Evolutionary conservation across 768 basidiomycete genomes (phyloP).

Genomic region (Boletus barrowsii): DNA sequence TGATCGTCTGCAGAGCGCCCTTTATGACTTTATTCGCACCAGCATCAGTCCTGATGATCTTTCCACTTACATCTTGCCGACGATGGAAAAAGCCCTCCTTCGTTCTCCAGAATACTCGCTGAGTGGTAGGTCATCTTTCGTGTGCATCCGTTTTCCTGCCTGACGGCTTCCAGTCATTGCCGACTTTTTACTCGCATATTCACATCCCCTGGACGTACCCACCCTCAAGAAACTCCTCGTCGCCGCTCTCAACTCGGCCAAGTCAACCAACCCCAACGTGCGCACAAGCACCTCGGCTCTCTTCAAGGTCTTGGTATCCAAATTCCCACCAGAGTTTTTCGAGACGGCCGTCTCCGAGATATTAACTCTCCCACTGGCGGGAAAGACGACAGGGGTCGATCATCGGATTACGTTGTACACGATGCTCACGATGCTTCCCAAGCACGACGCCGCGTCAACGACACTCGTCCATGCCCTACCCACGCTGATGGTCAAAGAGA

Average conservation of each 20-base stretch:
- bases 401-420: conserved; percentile 79
- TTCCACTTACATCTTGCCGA: conserved; percentile 54
- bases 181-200: conserved; percentile 56
- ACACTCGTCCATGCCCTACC: conserved; percentile 39
- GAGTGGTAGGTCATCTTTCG: conserved; percentile 41
- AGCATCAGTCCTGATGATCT: conserved; percentile 54
- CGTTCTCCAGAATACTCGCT: conserved; percentile 81
- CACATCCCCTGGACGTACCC: conserved; percentile 45
- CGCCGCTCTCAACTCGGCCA: conserved; percentile 63
- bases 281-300: conserved; percentile 55
- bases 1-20: conserved; percentile 39
- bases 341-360: conserved; percentile 59
- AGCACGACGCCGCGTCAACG: conserved; percentile 49
- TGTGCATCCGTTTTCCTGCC: neutral
- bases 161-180: conserved; percentile 43
- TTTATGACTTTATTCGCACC: conserved; percentile 58
- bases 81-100: conserved; percentile 75
- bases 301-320: conserved; percentile 47
- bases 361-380: conserved; percentile 68
- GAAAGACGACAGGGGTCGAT: conserved; percentile 86
- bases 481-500: conserved; percentile 65
- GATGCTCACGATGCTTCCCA: conserved; percentile 60
- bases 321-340: conserved; percentile 36
- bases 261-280: conserved; percentile 66
- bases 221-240: conserved; percentile 54